Evolutionary conservation across 805 yeast species (phyloP).

Genomic region (Ogataea henricii): DNA sequence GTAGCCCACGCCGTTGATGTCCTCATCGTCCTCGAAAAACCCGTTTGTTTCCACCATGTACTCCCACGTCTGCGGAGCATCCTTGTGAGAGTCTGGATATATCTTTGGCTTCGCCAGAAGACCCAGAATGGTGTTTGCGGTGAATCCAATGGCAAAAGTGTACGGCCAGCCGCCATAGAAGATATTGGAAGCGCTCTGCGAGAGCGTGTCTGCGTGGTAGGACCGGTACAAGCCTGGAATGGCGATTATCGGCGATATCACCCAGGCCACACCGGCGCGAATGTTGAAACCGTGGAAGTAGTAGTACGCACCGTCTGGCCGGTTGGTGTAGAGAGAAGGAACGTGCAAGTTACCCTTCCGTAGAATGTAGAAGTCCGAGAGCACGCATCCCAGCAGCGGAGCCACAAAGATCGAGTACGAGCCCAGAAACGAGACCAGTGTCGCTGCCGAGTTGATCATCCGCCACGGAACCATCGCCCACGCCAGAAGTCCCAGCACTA

Average conservation of each 20-base stretch:
- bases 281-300: constrained; percentile 21
- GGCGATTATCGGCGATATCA: constrained; percentile 25
- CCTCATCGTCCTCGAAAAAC: constrained; percentile 29
- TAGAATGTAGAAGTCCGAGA: constrained; percentile 24
- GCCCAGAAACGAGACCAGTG: constrained; percentile 24
- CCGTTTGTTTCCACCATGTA: constrained; percentile 26
- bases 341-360: constrained; percentile 25
- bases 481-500: constrained; percentile 21
- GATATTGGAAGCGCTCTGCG: constrained; percentile 23
- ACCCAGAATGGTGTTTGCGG: constrained; percentile 17
- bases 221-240: constrained; percentile 34
- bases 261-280: constrained; percentile 24
- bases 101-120: constrained; percentile 21
- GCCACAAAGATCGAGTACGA: constrained; percentile 27
- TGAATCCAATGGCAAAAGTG: constrained; percentile 22
- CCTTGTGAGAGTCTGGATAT: constrained; percentile 24
- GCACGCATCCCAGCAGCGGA: constrained; percentile 23
- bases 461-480: constrained; percentile 31
- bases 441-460: constrained; percentile 22
- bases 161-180: constrained; percentile 29
- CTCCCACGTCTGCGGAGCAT: constrained; percentile 26
- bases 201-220: constrained; percentile 19
- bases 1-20: constrained; percentile 28
- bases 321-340: constrained; percentile 22
- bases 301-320: constrained; percentile 20